These are phyloP conservation scores for Physaria fendleri DNA, from an alignment of 345 rosid species.

Conservation along the genomic window DNA sequence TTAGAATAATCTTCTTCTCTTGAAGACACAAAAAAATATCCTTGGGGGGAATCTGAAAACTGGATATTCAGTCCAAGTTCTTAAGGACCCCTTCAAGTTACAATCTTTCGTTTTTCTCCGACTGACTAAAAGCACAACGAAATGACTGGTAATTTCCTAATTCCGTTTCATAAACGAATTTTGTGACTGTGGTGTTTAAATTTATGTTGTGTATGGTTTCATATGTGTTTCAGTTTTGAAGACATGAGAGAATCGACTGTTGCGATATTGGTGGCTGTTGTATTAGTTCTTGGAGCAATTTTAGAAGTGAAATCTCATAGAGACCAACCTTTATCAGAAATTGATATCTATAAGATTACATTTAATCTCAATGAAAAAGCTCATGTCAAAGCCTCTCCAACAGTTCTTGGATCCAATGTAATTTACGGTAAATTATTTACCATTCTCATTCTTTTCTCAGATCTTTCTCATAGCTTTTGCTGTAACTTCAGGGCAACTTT, in stretches of 20 bases:
- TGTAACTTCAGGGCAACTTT: not conserved
- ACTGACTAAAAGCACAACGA: not conserved
- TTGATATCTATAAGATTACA: constrained; percentile 38
- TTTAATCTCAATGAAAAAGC: constrained; percentile 35
- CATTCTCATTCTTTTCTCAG: not conserved
- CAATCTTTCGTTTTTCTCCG: not conserved
- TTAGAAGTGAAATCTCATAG: constrained; percentile 41
- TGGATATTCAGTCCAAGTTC: constrained; percentile 7
- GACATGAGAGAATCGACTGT: constrained; percentile 15
- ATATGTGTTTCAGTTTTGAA: constrained; percentile 7
- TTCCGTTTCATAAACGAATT: not conserved
- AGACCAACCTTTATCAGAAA: constrained; percentile 50
- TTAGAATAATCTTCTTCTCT: too few species aligned
- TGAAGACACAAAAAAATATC: not conserved
- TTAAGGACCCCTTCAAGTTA: not conserved
- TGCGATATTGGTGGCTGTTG: constrained; percentile 21
- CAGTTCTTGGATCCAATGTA: constrained; percentile 47
- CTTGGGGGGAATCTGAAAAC: constrained; percentile 6
- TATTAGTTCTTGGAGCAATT: constrained; percentile 37
- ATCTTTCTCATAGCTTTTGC: not conserved
- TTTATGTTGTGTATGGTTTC: not conserved
- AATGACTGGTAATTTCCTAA: not conserved
- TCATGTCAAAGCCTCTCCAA: constrained; percentile 47
- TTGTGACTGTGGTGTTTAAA: not conserved
- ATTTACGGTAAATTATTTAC: too few species aligned